phyloP scores from a whole-genome alignment of 2,329 filamentous ascomycete genomes.

The Phaeosphaeriaceae sp. region DNA sequence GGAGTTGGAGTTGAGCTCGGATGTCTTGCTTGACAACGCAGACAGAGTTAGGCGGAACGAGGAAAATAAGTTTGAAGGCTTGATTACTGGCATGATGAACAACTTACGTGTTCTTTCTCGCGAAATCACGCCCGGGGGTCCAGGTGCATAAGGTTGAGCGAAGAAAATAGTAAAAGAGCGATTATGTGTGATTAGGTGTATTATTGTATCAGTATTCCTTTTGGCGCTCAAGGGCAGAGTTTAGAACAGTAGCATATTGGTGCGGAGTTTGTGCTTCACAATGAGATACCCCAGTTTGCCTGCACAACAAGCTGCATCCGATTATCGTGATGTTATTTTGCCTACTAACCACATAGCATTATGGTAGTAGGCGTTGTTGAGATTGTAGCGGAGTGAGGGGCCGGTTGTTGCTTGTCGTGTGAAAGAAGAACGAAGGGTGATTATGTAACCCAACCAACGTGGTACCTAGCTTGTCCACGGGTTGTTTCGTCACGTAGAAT shows the following conservation, averaged over 20 bases:
- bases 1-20: conserved; percentile 75
- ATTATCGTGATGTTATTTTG: not conserved
- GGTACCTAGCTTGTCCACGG: conserved; percentile 6
- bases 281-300: conserved; percentile 40
- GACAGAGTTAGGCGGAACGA: conserved; percentile 61
- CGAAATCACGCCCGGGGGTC: conserved; percentile 36
- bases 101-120: conserved; percentile 57
- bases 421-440: no score
- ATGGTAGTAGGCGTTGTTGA: not conserved
- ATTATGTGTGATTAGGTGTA: conserved; percentile 11
- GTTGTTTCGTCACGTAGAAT: conserved; percentile 32
- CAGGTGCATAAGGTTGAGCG: conserved; percentile 12
- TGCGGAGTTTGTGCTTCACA: conserved; percentile 32
- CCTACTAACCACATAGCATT: no score
- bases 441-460: not conserved
- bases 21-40: conserved; percentile 70
- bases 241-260: conserved; percentile 17
- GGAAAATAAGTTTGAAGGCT: conserved; percentile 57
- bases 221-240: conserved; percentile 9
- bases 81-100: conserved; percentile 77
- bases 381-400: conserved; percentile 2
- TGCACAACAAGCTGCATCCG: not conserved
- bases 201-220: conserved; percentile 13
- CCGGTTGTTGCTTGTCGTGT: conserved; percentile 18
- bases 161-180: not conserved